Evolutionary conservation across 371 early-diverging fungal species (phyloP).

Genomic region (Zychaea mexicana): DNA sequence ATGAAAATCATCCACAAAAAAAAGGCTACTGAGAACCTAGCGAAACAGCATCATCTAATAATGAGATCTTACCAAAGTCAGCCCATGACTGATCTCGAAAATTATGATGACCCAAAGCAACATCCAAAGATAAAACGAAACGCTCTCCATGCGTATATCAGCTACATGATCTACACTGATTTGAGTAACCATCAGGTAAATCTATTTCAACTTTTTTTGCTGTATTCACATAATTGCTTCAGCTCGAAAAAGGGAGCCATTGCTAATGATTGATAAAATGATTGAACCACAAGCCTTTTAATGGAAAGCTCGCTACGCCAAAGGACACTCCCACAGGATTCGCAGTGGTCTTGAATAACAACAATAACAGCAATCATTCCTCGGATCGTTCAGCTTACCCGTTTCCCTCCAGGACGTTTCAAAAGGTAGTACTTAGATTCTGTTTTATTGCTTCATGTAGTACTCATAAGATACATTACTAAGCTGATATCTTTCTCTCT

Average conservation of each 20-base stretch:
- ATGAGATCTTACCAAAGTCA: constrained; percentile 4
- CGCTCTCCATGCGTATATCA: constrained; percentile 49
- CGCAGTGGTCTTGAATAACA: not conserved
- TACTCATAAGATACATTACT: not conserved
- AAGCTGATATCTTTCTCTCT: not conserved
- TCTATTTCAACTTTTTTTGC: not conserved
- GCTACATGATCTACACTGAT: constrained; percentile 49
- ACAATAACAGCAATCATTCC: not conserved
- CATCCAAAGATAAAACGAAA: constrained; percentile 37
- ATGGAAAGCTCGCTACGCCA: not conserved
- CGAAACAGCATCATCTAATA: constrained; percentile 11
- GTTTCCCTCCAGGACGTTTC: not conserved
- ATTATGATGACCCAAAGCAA: constrained; percentile 13
- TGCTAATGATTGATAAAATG: not conserved
- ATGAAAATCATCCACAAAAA: not conserved
- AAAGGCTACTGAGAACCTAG: not conserved
- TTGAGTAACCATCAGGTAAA: constrained; percentile 18
- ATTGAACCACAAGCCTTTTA: not conserved
- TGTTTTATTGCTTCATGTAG: too few relatives aligned
- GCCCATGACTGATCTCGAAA: not conserved
- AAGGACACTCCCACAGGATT: not conserved
- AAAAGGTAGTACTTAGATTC: not conserved
- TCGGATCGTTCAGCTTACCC: not conserved
- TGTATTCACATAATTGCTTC: not conserved
- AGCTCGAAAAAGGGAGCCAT: too few relatives aligned